Conservation (phyloP, 176 grass and related monocot species). For the Aegilops speltoides region DNA sequence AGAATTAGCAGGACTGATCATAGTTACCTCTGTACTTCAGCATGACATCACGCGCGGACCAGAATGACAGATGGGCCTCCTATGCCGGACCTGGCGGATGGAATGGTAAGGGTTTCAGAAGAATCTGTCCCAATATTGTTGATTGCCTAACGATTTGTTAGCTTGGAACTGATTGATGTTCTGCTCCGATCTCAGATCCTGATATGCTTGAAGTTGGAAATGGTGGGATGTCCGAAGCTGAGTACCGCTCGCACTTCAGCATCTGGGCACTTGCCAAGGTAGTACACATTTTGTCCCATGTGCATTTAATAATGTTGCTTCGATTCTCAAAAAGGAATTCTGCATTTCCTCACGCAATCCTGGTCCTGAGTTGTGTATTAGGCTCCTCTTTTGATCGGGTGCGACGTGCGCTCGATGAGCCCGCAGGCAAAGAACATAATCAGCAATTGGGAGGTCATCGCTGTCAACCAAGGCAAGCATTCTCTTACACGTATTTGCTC, state of each 20-base stretch:
- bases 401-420: slow-evolving; percentile 75
- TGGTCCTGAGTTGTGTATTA: slow-evolving; percentile 22
- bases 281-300: slow-evolving; percentile 14
- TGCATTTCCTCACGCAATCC: slow-evolving; percentile 3
- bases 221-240: slow-evolving; percentile 76
- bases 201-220: slow-evolving; percentile 97
- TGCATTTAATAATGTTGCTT: background rate
- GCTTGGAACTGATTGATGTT: background rate
- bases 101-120: slow-evolving; percentile 64
- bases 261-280: slow-evolving; percentile 95
- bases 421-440: slow-evolving; percentile 70
- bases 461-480: slow-evolving; percentile 80
- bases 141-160: background rate
- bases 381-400: slow-evolving; percentile 92
- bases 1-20: slow-evolving; percentile 5
- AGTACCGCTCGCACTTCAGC: slow-evolving; percentile 96
- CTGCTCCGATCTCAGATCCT: slow-evolving; percentile 52
- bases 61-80: slow-evolving; percentile 92
- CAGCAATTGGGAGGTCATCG: slow-evolving; percentile 73
- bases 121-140: background rate
- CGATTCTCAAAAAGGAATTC: background rate
- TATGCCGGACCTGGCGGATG: slow-evolving; percentile 85
- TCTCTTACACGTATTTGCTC: background rate
- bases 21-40: slow-evolving; percentile 42
- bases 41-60: slow-evolving; percentile 83